These are phyloP conservation scores for Pseudocercospora vitis DNA, from an alignment of 2,329 filamentous ascomycete genomes.

Conservation along the genomic window DNA sequence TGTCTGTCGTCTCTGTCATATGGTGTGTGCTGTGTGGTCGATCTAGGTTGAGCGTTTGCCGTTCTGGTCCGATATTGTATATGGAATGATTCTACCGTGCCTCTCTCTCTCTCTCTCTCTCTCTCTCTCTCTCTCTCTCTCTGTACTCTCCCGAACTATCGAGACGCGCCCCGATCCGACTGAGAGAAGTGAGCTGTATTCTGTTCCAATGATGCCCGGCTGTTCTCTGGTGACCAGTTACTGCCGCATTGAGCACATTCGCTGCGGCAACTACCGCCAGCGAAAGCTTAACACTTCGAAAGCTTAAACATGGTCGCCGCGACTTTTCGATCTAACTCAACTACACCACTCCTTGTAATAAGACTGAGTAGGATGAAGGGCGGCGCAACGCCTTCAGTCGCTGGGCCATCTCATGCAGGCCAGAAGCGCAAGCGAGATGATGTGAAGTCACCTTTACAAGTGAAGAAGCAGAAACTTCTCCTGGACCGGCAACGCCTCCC, in stretches of 20 bases:
- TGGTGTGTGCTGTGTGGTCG: neutral
- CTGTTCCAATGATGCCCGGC: too few relatives aligned
- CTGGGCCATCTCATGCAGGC: too few relatives aligned
- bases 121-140: too few relatives aligned
- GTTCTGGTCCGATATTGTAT: neutral
- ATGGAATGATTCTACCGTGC: neutral
- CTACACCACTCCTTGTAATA: neutral
- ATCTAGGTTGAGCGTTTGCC: slow-evolving; percentile 4
- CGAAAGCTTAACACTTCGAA: neutral
- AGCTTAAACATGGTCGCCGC: neutral
- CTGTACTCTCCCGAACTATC: too few relatives aligned
- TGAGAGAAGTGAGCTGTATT: too few relatives aligned
- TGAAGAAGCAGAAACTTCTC: slow-evolving; percentile 17
- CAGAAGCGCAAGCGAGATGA: slow-evolving; percentile 15
- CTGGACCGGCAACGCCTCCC: slow-evolving; percentile 58
- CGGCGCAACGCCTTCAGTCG: too few relatives aligned
- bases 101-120: neutral
- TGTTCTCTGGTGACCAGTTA: too few relatives aligned
- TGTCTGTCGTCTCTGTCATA: too few relatives aligned
- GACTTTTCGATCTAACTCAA: neutral
- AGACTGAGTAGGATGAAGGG: too few relatives aligned
- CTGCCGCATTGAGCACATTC: too few relatives aligned
- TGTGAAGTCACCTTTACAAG: neutral
- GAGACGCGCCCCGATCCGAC: too few relatives aligned
- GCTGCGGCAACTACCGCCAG: neutral